These are phyloP conservation scores for Raphanus raphanistrum DNA, from an alignment of 345 rosid species.

Conservation along the genomic window DNA sequence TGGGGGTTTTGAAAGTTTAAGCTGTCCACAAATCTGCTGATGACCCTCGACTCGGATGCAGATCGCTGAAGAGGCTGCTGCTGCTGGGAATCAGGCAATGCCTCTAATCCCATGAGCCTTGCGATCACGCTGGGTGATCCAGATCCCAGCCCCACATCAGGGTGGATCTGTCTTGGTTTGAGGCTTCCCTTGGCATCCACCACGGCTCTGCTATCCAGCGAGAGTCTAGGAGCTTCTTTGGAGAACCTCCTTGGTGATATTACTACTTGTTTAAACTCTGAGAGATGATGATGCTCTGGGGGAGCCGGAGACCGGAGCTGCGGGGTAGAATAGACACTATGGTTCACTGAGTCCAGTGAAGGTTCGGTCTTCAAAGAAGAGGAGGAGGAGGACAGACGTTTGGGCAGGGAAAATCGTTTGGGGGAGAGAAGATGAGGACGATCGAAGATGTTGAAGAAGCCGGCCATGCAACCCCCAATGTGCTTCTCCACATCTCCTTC, in stretches of 20 bases:
- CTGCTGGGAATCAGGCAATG: constrained; percentile 47
- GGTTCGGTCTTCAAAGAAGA: background rate
- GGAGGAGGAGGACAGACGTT: constrained; percentile 47
- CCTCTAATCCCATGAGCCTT: constrained; percentile 89
- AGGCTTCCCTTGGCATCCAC: constrained; percentile 87
- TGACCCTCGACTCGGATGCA: constrained; percentile 85
- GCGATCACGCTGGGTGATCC: constrained; percentile 92
- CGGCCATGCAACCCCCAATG: constrained; percentile 92
- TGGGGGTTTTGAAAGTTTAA: constrained; percentile 38
- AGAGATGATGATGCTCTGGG: constrained; percentile 21
- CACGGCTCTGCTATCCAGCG: constrained; percentile 93
- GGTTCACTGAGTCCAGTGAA: constrained; percentile 41
- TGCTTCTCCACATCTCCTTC: constrained; percentile 47
- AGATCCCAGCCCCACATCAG: background rate
- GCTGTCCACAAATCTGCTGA: constrained; percentile 56
- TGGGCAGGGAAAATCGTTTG: constrained; percentile 59
- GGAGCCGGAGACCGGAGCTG: constrained; percentile 51
- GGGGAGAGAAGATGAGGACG: constrained; percentile 69
- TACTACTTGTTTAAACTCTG: constrained; percentile 55
- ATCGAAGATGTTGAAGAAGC: constrained; percentile 93
- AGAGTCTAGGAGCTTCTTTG: constrained; percentile 89
- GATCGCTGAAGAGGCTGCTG: constrained; percentile 74
- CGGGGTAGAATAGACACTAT: constrained; percentile 46
- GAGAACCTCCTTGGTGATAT: constrained; percentile 66
- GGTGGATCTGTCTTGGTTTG: constrained; percentile 76